These are phyloP conservation scores for Bromus sterilis DNA, from an alignment of 176 grass and related monocot genomes.

Conservation along the genomic window DNA sequence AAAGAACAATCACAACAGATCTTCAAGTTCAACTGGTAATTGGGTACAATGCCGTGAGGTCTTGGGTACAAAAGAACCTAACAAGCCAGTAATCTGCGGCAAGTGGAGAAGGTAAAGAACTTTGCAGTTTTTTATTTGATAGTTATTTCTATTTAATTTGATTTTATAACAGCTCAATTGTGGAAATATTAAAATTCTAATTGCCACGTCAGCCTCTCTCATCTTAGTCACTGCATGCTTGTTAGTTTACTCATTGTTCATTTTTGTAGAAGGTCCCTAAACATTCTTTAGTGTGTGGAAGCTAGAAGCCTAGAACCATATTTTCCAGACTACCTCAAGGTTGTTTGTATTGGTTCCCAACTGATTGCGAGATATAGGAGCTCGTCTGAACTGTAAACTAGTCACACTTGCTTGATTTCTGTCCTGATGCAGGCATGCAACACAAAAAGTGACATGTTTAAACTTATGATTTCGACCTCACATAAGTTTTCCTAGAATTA, in stretches of 20 bases:
- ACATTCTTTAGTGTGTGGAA: background rate
- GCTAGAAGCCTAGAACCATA: background rate
- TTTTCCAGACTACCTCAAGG: background rate
- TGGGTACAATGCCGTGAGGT: conserved; percentile 88
- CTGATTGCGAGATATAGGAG: background rate
- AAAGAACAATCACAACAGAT: conserved; percentile 24
- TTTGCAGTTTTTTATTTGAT: conserved; percentile 14
- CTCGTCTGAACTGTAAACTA: background rate
- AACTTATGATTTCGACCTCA: background rate
- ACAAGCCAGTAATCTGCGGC: conserved; percentile 58
- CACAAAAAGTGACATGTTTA: conserved; percentile 9
- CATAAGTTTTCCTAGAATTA: background rate
- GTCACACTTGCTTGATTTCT: conserved; percentile 9
- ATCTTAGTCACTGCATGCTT: background rate
- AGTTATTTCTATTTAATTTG: background rate
- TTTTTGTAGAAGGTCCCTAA: background rate
- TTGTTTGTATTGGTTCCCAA: background rate
- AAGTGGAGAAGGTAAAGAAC: conserved; percentile 88
- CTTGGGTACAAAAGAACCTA: conserved; percentile 35
- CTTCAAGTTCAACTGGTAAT: conserved; percentile 70
- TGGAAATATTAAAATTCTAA: background rate
- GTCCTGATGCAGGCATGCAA: background rate
- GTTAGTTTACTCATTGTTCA: background rate
- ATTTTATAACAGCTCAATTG: background rate
- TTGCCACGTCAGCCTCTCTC: background rate